These are phyloP conservation scores for Fusarium anguioides DNA, from an alignment of 2,329 filamentous ascomycete species.

Conservation along the genomic window DNA sequence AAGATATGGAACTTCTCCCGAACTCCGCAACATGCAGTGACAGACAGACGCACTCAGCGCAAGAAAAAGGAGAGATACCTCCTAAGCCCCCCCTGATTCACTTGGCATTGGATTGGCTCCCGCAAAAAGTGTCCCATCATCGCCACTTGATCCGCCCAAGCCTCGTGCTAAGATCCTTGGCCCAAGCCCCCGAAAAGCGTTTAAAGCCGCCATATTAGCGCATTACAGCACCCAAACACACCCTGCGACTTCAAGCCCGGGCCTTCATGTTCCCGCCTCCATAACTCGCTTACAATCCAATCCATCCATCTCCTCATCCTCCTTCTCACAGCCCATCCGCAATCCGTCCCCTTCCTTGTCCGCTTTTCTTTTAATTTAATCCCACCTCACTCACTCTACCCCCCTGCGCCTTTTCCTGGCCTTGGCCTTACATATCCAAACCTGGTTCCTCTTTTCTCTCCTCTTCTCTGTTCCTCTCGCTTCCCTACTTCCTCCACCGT, in stretches of 20 bases:
- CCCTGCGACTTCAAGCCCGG: constrained; percentile 24
- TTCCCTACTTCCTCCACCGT: constrained; percentile 21
- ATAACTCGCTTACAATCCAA: constrained; percentile 17
- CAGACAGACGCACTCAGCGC: too few relatives aligned
- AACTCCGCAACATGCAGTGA: background rate
- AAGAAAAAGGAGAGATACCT: constrained; percentile 16
- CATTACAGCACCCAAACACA: background rate
- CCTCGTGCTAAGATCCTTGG: background rate
- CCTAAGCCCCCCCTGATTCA: constrained; percentile 27
- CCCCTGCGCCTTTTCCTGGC: constrained; percentile 22
- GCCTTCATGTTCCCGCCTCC: constrained; percentile 25
- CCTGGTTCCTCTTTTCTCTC: constrained; percentile 31
- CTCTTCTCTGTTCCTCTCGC: constrained; percentile 16
- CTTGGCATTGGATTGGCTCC: constrained; percentile 21
- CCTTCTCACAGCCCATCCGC: background rate
- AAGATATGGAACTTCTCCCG: background rate
- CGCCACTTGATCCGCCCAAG: constrained; percentile 17
- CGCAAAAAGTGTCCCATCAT: background rate
- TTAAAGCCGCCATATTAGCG: constrained; percentile 20
- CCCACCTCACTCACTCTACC: constrained; percentile 4
- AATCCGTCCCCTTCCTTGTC: constrained; percentile 16
- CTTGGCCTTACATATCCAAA: constrained; percentile 20
- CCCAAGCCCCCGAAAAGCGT: constrained; percentile 9
- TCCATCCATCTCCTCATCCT: background rate
- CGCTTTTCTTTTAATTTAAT: constrained; percentile 39